A percentile compares a stretch with the other conserved stretches of the same genome.
Evolutionary conservation across 257 asterid species (phyloP).

Genomic region (Capsicum baccatum): DNA sequence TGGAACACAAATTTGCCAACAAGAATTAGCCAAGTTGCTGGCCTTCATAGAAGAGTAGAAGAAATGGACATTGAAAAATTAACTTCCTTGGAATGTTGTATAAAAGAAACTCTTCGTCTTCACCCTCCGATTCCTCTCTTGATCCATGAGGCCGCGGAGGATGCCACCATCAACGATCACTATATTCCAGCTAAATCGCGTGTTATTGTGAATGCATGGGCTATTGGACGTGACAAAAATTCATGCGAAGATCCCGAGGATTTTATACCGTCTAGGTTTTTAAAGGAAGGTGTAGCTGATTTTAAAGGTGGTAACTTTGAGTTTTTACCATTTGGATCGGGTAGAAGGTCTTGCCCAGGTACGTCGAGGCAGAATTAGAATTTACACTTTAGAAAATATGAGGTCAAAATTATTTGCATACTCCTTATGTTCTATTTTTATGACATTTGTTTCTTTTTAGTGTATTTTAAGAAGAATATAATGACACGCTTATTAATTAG

Average conservation of each 20-base stretch:
- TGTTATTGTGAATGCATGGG: slow-evolving; percentile 59
- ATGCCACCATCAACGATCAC: slow-evolving; percentile 42
- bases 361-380: background rate
- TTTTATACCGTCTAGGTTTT: slow-evolving; percentile 49
- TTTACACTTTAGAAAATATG: background rate
- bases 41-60: slow-evolving; percentile 46
- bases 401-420: background rate
- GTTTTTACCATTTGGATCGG: slow-evolving; percentile 62
- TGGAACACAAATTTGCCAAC: slow-evolving; percentile 24
- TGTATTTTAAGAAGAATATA: too few relatives aligned
- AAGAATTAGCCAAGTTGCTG: slow-evolving; percentile 46
- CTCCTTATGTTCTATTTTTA: too few relatives aligned
- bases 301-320: slow-evolving; percentile 50
- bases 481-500: too few relatives aligned
- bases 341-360: slow-evolving; percentile 62
- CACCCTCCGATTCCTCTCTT: slow-evolving; percentile 61
- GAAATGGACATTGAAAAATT: slow-evolving; percentile 52
- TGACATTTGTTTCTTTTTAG: too few relatives aligned
- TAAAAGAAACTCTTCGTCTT: slow-evolving; percentile 59
- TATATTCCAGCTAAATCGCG: slow-evolving; percentile 50
- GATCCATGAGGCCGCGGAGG: slow-evolving; percentile 51
- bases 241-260: slow-evolving; percentile 52
- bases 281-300: slow-evolving; percentile 44
- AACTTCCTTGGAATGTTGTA: slow-evolving; percentile 45
- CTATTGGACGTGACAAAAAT: slow-evolving; percentile 50